Conservation (phyloP, 2,329 filamentous ascomycete species). For the Epichloe gansuensis region DNA sequence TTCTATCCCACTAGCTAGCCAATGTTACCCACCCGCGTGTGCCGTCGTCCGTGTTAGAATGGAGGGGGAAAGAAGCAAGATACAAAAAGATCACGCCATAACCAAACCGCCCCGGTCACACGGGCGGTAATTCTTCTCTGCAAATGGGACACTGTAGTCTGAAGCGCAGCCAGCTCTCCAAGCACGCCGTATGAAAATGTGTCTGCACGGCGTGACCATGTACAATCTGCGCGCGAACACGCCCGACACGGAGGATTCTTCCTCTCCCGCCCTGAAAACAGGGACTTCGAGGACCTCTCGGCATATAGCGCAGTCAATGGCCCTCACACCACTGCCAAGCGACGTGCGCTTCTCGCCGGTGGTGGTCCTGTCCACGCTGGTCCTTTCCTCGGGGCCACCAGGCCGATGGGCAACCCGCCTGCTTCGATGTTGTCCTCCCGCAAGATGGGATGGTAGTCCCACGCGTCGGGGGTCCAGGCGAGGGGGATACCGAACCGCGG, state of each 20-base stretch:
- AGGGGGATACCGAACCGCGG: constrained; percentile 75
- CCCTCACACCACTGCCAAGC: constrained; percentile 13
- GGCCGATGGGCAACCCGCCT: constrained; percentile 68
- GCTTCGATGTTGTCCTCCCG: constrained; percentile 72
- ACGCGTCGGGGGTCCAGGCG: constrained; percentile 59
- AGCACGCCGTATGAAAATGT: constrained; percentile 89
- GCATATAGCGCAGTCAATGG: constrained; percentile 90
- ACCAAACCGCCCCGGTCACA: constrained; percentile 36
- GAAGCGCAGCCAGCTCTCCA: constrained; percentile 95
- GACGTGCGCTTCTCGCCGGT: constrained; percentile 9
- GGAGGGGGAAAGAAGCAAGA: background rate
- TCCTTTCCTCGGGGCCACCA: constrained; percentile 22
- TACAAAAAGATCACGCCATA: background rate
- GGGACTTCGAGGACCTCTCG: constrained; percentile 85
- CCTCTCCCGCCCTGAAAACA: constrained; percentile 51
- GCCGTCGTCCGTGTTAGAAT: background rate
- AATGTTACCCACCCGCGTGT: too few species aligned
- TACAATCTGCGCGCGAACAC: constrained; percentile 73
- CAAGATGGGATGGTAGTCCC: constrained; percentile 90
- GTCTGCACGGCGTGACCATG: constrained; percentile 95
- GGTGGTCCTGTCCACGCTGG: background rate
- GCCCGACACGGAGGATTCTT: constrained; percentile 45
- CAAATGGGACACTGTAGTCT: constrained; percentile 91
- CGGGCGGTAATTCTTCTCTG: constrained; percentile 72
- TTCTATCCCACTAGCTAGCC: too few species aligned